Evolutionary conservation across 1,284 basidiomycete species (phyloP).

Genomic region (Pulveroboletus ridleyi): DNA sequence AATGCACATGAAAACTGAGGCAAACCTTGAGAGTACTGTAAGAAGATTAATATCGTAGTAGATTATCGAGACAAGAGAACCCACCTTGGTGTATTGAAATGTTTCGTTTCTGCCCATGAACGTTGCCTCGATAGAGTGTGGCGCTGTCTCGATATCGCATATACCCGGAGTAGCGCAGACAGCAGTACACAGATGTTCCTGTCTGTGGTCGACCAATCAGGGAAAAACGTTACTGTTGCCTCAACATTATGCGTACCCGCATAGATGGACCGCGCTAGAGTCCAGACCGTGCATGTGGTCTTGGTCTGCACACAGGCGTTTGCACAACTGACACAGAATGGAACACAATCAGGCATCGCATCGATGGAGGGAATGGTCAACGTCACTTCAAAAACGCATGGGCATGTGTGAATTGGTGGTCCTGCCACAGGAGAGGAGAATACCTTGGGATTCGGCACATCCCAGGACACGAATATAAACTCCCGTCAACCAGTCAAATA

Average conservation of each 20-base stretch:
- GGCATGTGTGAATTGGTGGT: background rate
- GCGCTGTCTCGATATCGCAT: conserved; percentile 62
- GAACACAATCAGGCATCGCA: conserved; percentile 59
- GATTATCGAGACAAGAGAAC: background rate
- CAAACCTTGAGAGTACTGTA: conserved; percentile 38
- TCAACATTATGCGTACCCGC: conserved; percentile 51
- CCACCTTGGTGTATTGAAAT: conserved; percentile 57
- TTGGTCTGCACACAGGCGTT: conserved; percentile 51
- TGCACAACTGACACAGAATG: conserved; percentile 58
- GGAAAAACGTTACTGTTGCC: background rate
- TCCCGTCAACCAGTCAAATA: conserved; percentile 40
- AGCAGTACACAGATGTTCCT: conserved; percentile 54
- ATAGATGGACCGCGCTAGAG: conserved; percentile 52
- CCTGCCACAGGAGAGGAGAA: too few species aligned
- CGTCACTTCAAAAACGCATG: conserved; percentile 39
- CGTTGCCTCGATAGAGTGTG: conserved; percentile 62
- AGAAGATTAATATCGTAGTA: background rate
- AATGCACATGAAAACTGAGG: background rate
- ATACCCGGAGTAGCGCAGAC: conserved; percentile 53
- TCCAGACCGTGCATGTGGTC: conserved; percentile 62
- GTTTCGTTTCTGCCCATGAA: conserved; percentile 54
- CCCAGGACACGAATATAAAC: conserved; percentile 47
- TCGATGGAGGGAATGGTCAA: conserved; percentile 54
- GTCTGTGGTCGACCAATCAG: conserved; percentile 37
- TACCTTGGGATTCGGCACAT: conserved; percentile 53